Percentiles rank a stretch among this genome's conserved stretches.
Evolutionary conservation across 306 rosid genomes (phyloP).

Genomic region (Nissolia schottii): DNA sequence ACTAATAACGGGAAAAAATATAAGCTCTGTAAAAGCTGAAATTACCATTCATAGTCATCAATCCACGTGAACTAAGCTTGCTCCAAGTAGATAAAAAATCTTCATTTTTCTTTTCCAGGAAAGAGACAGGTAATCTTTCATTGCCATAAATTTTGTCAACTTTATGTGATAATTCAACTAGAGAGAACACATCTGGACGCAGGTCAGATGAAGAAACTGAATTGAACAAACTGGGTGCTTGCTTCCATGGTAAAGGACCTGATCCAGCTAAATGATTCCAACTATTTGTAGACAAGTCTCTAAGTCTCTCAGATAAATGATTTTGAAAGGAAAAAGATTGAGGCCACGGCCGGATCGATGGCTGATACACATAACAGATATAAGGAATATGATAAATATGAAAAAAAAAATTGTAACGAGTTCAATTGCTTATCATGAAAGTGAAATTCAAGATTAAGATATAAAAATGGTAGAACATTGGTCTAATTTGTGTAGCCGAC

Average conservation of each 20-base stretch:
- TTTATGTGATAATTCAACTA: constrained; percentile 57
- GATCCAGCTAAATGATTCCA: constrained; percentile 89
- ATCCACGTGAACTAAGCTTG: constrained; percentile 57
- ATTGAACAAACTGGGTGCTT: constrained; percentile 75
- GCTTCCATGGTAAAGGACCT: constrained; percentile 85
- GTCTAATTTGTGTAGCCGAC: too few species aligned
- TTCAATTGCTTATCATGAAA: not conserved
- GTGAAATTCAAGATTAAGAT: constrained; percentile 4
- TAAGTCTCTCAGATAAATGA: constrained; percentile 48
- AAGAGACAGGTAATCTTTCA: constrained; percentile 56
- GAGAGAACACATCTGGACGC: constrained; percentile 54
- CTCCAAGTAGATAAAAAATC: constrained; percentile 68
- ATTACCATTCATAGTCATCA: constrained; percentile 61
- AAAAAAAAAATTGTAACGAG: constrained; percentile 16
- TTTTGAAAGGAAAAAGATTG: constrained; percentile 47
- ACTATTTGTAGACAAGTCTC: constrained; percentile 57
- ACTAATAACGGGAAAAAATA: not conserved
- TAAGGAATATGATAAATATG: constrained; percentile 19
- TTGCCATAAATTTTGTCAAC: constrained; percentile 58
- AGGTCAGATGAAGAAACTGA: constrained; percentile 61
- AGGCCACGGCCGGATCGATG: constrained; percentile 65
- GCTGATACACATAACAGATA: constrained; percentile 46
- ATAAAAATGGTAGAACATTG: too few species aligned
- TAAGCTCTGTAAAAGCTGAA: constrained; percentile 29
- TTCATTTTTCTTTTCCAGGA: constrained; percentile 72